These are phyloP conservation scores for Kappamyces sp. DNA, from an alignment of 192 early-diverging fungal species.

Conservation along the genomic window DNA sequence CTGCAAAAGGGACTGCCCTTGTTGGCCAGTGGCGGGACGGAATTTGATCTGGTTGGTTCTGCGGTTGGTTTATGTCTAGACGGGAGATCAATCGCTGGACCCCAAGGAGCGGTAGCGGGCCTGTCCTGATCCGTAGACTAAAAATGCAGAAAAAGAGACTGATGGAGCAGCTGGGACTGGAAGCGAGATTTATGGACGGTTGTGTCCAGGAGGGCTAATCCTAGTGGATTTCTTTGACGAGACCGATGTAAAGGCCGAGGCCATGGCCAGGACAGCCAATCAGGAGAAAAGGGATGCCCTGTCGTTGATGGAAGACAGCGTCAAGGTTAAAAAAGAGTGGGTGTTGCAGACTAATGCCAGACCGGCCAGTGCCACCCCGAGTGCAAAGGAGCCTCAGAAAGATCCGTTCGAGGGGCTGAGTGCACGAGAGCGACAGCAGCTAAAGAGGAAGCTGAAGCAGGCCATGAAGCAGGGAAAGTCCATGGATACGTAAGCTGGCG, in stretches of 20 bases:
- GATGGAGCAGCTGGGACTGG: constrained; percentile 77
- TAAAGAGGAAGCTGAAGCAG: constrained; percentile 83
- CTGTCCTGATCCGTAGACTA: constrained; percentile 20
- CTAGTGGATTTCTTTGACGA: constrained; percentile 83
- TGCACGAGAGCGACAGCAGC: constrained; percentile 77
- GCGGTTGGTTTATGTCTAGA: constrained; percentile 28
- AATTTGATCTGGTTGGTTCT: constrained; percentile 78
- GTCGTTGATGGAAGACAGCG: neutral
- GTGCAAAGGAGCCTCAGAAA: constrained; percentile 13
- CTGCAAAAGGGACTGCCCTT: constrained; percentile 71
- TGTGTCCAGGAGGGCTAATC: constrained; percentile 15
- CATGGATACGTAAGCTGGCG: constrained; percentile 37
- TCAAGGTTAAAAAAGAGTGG: neutral
- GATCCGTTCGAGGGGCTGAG: constrained; percentile 71
- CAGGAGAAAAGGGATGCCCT: constrained; percentile 9
- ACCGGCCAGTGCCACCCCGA: neutral
- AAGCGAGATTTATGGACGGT: constrained; percentile 82
- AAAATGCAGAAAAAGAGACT: constrained; percentile 78
- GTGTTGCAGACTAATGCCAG: constrained; percentile 2
- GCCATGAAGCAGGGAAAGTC: constrained; percentile 68
- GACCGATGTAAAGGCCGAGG: constrained; percentile 49
- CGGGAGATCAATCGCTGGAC: constrained; percentile 37
- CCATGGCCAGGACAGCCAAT: neutral
- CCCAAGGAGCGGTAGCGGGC: constrained; percentile 58
- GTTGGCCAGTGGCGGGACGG: constrained; percentile 81